Conservation (phyloP, 2,329 filamentous ascomycete genomes). For the Alternaria gansuensis region DNA sequence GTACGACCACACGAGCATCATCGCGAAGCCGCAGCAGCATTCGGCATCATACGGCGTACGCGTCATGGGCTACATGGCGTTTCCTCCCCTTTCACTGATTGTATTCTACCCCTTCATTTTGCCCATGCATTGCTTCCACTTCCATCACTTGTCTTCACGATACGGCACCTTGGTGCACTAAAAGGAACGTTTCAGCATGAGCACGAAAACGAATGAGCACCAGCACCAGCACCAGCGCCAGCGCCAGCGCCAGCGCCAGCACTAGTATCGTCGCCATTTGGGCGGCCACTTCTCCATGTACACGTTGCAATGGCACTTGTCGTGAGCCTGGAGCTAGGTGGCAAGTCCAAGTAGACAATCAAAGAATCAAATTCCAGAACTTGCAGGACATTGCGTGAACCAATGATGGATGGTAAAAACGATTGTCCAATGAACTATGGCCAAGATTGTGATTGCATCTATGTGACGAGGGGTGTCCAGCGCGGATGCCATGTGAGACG, state of each 20-base stretch:
- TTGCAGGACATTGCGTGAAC: background rate
- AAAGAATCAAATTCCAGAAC: conserved; percentile 4
- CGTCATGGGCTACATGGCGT: conserved; percentile 23
- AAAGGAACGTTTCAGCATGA: conserved; percentile 30
- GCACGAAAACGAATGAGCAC: conserved; percentile 12
- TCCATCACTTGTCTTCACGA: conserved; percentile 29
- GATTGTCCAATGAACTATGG: conserved; percentile 1
- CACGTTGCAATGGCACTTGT: conserved; percentile 16
- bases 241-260: conserved; percentile 10
- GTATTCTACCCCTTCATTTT: conserved; percentile 26
- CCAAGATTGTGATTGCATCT: conserved; percentile 7
- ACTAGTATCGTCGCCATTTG: conserved; percentile 14
- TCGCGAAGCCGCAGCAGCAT: conserved; percentile 44
- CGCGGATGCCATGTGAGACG: conserved; percentile 4
- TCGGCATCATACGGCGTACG: conserved; percentile 46
- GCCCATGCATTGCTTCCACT: conserved; percentile 23
- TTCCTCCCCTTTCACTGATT: conserved; percentile 17
- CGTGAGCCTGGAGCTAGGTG: conserved; percentile 26
- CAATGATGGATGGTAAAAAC: background rate
- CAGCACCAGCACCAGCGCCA: conserved; percentile 14
- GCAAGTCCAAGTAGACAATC: conserved; percentile 14
- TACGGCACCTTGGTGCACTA: conserved; percentile 27
- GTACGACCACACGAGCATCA: conserved; percentile 48
- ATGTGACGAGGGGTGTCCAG: conserved; percentile 8
- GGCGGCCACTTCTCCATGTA: conserved; percentile 8